phyloP scores from a whole-genome alignment of 2,329 filamentous ascomycete genomes.

The Diaporthe sp. region DNA sequence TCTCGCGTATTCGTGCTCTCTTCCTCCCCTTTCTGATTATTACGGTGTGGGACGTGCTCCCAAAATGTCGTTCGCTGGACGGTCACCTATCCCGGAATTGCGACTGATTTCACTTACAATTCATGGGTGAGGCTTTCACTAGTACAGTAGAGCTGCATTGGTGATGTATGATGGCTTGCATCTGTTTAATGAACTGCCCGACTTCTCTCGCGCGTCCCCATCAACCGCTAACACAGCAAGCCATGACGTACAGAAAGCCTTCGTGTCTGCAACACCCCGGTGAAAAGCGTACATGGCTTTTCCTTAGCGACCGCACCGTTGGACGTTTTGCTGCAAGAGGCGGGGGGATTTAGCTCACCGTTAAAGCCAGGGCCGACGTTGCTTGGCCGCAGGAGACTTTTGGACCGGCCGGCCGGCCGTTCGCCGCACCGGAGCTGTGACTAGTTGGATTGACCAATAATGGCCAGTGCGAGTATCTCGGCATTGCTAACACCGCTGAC shows the following conservation, averaged over 20 bases:
- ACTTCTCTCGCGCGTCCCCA: constrained; percentile 1
- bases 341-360: constrained; percentile 19
- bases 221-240: background rate
- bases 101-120: background rate
- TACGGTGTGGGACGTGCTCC: background rate
- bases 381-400: constrained; percentile 3
- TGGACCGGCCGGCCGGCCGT: constrained; percentile 23
- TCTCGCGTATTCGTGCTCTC: background rate
- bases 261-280: constrained; percentile 14
- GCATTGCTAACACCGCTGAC: constrained; percentile 27
- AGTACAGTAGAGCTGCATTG: background rate
- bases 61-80: background rate
- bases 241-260: constrained; percentile 8
- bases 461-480: constrained; percentile 20
- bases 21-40: too few relatives aligned
- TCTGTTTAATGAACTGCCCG: background rate
- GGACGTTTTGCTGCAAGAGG: constrained; percentile 5
- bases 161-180: background rate
- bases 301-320: constrained; percentile 2
- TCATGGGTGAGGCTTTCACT: background rate
- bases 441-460: constrained; percentile 35
- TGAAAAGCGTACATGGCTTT: background rate
- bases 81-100: background rate
- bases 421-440: constrained; percentile 27
- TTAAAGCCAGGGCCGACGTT: constrained; percentile 14